Conservation (phyloP, 768 basidiomycete genomes). For the Hypholoma sublateritium region DNA sequence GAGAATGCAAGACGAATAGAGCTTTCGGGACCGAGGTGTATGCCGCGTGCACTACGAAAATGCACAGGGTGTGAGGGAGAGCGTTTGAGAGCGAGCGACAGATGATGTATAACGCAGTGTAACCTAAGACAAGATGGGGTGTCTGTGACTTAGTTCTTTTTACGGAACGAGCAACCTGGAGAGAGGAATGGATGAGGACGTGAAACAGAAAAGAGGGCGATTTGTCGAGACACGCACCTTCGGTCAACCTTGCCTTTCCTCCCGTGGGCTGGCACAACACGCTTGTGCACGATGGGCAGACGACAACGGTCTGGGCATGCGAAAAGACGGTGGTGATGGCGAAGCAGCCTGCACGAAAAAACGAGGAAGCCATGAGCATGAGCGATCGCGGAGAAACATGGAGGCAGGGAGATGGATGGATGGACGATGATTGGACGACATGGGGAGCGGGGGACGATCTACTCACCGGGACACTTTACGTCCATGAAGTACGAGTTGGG, state of each 20-base stretch:
- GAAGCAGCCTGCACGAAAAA: constrained; percentile 70
- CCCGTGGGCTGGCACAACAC: constrained; percentile 98
- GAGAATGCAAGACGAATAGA: not conserved
- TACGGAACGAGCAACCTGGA: constrained; percentile 94
- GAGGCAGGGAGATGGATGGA: no score
- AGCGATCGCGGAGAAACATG: constrained; percentile 8
- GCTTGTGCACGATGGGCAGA: constrained; percentile 89
- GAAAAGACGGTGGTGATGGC: constrained; percentile 98
- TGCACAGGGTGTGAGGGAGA: constrained; percentile 11
- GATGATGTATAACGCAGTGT: constrained; percentile 19
- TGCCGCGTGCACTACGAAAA: not conserved
- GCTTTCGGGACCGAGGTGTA: constrained; percentile 8
- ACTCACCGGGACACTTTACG: constrained; percentile 94
- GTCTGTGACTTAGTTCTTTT: constrained; percentile 69
- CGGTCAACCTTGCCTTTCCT: constrained; percentile 96
- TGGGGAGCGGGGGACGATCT: not conserved
- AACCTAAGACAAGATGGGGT: constrained; percentile 16
- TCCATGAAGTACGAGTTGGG: constrained; percentile 99
- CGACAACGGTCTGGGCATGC: constrained; percentile 96
- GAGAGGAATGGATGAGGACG: constrained; percentile 2
- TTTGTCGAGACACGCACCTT: constrained; percentile 61
- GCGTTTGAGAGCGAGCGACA: constrained; percentile 9
- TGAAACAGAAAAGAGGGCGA: constrained; percentile 4
- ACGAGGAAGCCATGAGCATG: constrained; percentile 16
- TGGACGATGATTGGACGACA: not conserved